These are phyloP conservation scores for Hypoxylon lenormandii DNA, from an alignment of 495 filamentous ascomycete species.

Conservation along the genomic window DNA sequence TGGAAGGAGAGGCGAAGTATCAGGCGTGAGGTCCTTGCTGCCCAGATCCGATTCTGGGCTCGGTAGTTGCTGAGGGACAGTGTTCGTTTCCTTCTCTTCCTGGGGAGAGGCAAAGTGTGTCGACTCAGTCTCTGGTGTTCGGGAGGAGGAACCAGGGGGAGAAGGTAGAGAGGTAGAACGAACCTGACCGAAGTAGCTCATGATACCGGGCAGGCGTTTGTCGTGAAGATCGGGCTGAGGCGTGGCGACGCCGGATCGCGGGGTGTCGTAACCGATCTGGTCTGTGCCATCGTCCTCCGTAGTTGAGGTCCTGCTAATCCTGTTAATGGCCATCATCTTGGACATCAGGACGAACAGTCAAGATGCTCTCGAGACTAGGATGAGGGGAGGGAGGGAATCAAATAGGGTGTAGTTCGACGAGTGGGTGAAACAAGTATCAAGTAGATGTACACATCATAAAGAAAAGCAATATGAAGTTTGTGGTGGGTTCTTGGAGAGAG, in stretches of 20 bases:
- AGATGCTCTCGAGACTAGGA: slow-evolving; percentile 19
- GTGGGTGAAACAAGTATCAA: slow-evolving; percentile 37
- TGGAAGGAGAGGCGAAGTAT: slow-evolving; percentile 65
- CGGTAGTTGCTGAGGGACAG: slow-evolving; percentile 40
- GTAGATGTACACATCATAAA: slow-evolving; percentile 42
- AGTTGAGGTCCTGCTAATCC: slow-evolving; percentile 60
- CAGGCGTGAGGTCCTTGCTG: slow-evolving; percentile 50
- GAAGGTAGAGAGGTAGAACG: slow-evolving; percentile 70
- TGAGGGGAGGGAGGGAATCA: not conserved
- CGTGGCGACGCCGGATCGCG: slow-evolving; percentile 85
- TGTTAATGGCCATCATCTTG: slow-evolving; percentile 59
- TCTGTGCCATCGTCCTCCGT: slow-evolving; percentile 77
- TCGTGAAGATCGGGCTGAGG: slow-evolving; percentile 89
- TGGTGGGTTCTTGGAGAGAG: slow-evolving; percentile 26
- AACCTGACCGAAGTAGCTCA: slow-evolving; percentile 98
- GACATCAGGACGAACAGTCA: slow-evolving; percentile 2
- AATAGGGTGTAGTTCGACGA: slow-evolving; percentile 22
- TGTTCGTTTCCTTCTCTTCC: slow-evolving; percentile 53
- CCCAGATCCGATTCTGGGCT: slow-evolving; percentile 41
- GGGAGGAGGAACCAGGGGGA: slow-evolving; percentile 54
- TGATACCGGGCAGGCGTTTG: slow-evolving; percentile 88
- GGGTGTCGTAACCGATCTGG: slow-evolving; percentile 83
- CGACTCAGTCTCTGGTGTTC: slow-evolving; percentile 54
- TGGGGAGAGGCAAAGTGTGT: slow-evolving; percentile 51
- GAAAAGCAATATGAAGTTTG: slow-evolving; percentile 27